A percentile compares a stretch with the other conserved stretches of the same genome.
These are phyloP conservation scores for Onygenales sp. DNA, from an alignment of 2,329 filamentous ascomycete genomes.

Conservation along the genomic window DNA sequence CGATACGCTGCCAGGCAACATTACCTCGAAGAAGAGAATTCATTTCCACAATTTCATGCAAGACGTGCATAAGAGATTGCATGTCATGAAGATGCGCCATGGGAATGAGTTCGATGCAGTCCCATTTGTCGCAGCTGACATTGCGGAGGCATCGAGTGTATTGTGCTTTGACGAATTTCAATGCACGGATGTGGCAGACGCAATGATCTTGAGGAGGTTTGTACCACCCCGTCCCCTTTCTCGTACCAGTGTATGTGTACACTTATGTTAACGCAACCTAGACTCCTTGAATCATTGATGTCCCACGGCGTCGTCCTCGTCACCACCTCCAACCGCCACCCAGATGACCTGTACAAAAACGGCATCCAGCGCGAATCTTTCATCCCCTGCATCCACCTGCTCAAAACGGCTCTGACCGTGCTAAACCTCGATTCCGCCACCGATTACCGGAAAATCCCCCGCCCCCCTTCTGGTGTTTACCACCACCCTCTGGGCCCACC, in stretches of 20 bases:
- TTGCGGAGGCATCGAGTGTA: constrained; percentile 74
- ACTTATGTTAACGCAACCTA: constrained; percentile 13
- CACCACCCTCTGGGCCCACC: constrained; percentile 75
- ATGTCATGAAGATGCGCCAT: constrained; percentile 79
- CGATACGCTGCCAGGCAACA: constrained; percentile 74
- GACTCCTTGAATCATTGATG: constrained; percentile 83
- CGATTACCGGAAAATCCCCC: constrained; percentile 93
- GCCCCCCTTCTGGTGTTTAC: constrained; percentile 88
- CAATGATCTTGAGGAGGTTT: constrained; percentile 84
- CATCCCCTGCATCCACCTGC: constrained; percentile 84
- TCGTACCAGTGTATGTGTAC: background rate
- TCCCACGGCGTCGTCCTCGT: constrained; percentile 93
- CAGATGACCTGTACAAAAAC: constrained; percentile 94
- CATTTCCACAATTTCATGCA: constrained; percentile 99
- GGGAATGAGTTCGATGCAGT: constrained; percentile 85
- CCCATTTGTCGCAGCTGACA: constrained; percentile 88
- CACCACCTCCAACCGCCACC: constrained; percentile 94
- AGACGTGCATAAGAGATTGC: constrained; percentile 82
- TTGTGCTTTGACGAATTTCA: constrained; percentile 99
- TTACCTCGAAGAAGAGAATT: constrained; percentile 77
- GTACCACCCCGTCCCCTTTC: constrained; percentile 7
- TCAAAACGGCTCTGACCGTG: constrained; percentile 74
- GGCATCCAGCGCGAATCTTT: constrained; percentile 94
- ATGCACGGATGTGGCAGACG: constrained; percentile 95
- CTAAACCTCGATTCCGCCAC: constrained; percentile 92